phyloP scores from a whole-genome alignment of 306 rosid species.

The Argentina anserina region DNA sequence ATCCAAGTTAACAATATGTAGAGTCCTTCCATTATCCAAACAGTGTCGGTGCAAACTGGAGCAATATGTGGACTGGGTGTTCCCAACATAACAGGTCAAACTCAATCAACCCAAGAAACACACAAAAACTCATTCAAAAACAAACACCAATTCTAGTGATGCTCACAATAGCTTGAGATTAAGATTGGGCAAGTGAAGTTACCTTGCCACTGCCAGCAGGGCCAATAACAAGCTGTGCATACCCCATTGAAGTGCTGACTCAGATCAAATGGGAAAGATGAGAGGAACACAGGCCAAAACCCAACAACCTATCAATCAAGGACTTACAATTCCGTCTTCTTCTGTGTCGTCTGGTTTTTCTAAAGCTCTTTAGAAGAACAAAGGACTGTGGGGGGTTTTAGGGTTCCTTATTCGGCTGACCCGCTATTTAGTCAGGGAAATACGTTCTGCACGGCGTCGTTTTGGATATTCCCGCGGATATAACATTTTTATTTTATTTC shows the following conservation, averaged over 20 bases:
- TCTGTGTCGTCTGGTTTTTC: too few species aligned
- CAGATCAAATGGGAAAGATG: conserved; percentile 42
- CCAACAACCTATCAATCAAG: too few species aligned
- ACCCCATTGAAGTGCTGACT: conserved; percentile 51
- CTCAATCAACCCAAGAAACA: background rate
- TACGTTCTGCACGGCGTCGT: too few species aligned
- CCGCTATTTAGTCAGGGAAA: too few species aligned
- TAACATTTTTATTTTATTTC: too few species aligned
- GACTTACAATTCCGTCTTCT: too few species aligned
- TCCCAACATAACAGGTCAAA: conserved; percentile 10
- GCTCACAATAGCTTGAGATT: background rate
- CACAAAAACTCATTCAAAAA: conserved; percentile 6
- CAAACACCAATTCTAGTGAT: background rate
- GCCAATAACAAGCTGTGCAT: conserved; percentile 61
- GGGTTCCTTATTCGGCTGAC: too few species aligned
- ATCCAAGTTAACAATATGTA: conserved; percentile 73
- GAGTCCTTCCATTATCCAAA: conserved; percentile 39
- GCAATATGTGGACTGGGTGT: conserved; percentile 83
- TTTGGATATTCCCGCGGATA: too few species aligned
- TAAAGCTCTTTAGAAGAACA: too few species aligned
- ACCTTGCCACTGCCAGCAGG: conserved; percentile 87
- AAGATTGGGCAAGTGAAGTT: background rate
- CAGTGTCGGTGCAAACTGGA: conserved; percentile 72
- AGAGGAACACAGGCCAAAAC: too few species aligned
- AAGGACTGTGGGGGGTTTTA: too few species aligned